Evolutionary conservation across 768 basidiomycete species (phyloP), one percentile per base, ranked within the genome.

Genomic region (Roridomyces roridus): DNA sequence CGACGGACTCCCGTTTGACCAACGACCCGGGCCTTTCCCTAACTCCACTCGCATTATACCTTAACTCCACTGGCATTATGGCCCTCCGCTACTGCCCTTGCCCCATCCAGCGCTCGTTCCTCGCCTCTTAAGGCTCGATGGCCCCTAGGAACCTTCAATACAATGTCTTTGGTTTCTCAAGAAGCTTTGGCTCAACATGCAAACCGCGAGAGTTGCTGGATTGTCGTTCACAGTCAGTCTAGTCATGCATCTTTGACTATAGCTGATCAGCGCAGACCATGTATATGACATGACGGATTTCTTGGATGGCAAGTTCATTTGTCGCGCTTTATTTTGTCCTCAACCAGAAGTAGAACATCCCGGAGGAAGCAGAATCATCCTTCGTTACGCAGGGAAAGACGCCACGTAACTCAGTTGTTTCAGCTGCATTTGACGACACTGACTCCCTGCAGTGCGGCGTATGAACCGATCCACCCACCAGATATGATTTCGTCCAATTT

Each of bases 391-490:
- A 1, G 88, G 88, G 21, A 83, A 81, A 62, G 88, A 87, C 63
- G 86, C 86, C 12, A 90, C 83, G 78, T 85, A 67, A 18, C 81
- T 68, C n/a, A 49, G 36, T 11, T 20, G 18, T 26, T 60, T 34
- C 55, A 52, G 4, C 51, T 46, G 28, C 31, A 18, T 53, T n/a
- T 41, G 47, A 42, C 25, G 9, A 29, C 31, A 8, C 31, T 26
- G 24, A 4, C 47, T 53, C 20, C 5, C 25, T 44, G 11, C 35
- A 81, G 81, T 8, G 74, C 75, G 55, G 85, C 83, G 67, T 86
- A 86, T 59, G 87, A 87, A 17, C 85, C 85, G 1, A 85, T 91
- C 24, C 89, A 90, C 64, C 88, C 89, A 1, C 87, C 76, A 41
- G 81, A 78, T 66, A 82, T 72, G 58, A 87, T 83, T 62, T 80